A percentile compares a stretch with the other conserved stretches of the same genome.
phyloP scores from a whole-genome alignment of 2,329 filamentous ascomycete genomes.

The Epichloe gansuensis region DNA sequence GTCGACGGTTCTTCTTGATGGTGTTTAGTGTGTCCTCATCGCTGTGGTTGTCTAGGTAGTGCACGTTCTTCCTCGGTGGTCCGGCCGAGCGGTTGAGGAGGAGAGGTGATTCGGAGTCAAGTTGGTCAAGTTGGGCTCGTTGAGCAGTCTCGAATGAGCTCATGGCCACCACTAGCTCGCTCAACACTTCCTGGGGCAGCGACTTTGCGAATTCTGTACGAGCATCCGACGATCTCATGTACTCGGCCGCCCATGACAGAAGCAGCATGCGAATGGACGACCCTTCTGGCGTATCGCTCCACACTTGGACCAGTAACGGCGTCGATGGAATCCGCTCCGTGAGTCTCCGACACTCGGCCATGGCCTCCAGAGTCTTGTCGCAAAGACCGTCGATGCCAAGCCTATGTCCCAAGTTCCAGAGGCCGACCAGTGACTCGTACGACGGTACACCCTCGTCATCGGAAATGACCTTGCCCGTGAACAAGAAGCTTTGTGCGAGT shows the following conservation, averaged over 20 bases:
- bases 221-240: constrained; percentile 45
- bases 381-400: constrained; percentile 43
- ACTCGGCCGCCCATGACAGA: constrained; percentile 50
- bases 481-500: constrained; percentile 42
- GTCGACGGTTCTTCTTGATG: constrained; percentile 31
- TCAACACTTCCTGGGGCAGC: constrained; percentile 49
- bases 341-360: constrained; percentile 41
- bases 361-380: constrained; percentile 42
- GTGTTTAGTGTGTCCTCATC: constrained; percentile 8
- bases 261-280: constrained; percentile 47
- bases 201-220: constrained; percentile 47
- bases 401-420: constrained; percentile 44
- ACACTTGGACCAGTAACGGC: constrained; percentile 46
- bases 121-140: constrained; percentile 4
- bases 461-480: constrained; percentile 35
- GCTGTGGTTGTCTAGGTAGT: constrained; percentile 25
- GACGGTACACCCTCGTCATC: constrained; percentile 30
- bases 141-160: constrained; percentile 36
- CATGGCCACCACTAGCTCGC: constrained; percentile 51
- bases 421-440: constrained; percentile 41
- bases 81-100: constrained; percentile 8
- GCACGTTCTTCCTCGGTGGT: constrained; percentile 32
- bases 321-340: constrained; percentile 46
- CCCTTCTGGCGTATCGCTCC: constrained; percentile 49
- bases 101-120: constrained; percentile 11